Conservation (phyloP, 1,139 yeast genomes). For the Magnusiomyces ingens region DNA sequence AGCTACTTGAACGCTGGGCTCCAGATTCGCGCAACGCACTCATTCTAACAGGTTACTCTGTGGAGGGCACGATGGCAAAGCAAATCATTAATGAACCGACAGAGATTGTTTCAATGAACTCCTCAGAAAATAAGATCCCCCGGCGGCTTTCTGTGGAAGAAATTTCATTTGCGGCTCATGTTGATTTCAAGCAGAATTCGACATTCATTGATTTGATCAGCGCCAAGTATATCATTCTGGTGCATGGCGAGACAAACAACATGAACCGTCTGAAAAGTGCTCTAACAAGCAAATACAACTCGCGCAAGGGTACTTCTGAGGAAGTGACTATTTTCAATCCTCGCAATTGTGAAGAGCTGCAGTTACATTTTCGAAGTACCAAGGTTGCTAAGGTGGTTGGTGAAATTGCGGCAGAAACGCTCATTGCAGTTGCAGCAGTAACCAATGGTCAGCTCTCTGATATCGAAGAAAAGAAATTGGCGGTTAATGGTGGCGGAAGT, state of each 20-base stretch:
- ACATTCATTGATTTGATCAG: slow-evolving; percentile 83
- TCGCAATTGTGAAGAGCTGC: slow-evolving; percentile 76
- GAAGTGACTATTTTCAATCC: slow-evolving; percentile 95
- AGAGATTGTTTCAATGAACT: slow-evolving; percentile 71
- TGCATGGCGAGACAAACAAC: slow-evolving; percentile 97
- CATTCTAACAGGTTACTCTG: slow-evolving; percentile 91
- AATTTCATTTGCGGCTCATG: slow-evolving; percentile 97
- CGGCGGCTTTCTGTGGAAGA: slow-evolving; percentile 88
- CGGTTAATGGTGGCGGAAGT: no score
- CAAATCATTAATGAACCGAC: slow-evolving; percentile 80
- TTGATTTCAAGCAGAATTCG: slow-evolving; percentile 88
- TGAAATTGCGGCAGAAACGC: slow-evolving; percentile 48
- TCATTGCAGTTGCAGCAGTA: slow-evolving; percentile 18
- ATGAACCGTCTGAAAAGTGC: slow-evolving; percentile 98
- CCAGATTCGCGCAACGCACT: slow-evolving; percentile 90
- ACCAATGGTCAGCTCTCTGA: slow-evolving; percentile 19
- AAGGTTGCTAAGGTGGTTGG: slow-evolving; percentile 87
- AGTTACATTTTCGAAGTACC: slow-evolving; percentile 70
- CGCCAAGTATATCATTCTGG: slow-evolving; percentile 72
- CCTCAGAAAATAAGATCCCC: slow-evolving; percentile 79
- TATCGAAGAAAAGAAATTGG: slow-evolving; percentile 12
- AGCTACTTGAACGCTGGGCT: slow-evolving; percentile 89
- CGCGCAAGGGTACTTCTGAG: slow-evolving; percentile 74
- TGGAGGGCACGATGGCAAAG: slow-evolving; percentile 97
- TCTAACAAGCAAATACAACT: slow-evolving; percentile 73